A percentile compares a stretch with the other conserved stretches of the same genome.
Evolutionary conservation across 345 rosid species (phyloP).

Genomic region (Syzygium aromaticum): DNA sequence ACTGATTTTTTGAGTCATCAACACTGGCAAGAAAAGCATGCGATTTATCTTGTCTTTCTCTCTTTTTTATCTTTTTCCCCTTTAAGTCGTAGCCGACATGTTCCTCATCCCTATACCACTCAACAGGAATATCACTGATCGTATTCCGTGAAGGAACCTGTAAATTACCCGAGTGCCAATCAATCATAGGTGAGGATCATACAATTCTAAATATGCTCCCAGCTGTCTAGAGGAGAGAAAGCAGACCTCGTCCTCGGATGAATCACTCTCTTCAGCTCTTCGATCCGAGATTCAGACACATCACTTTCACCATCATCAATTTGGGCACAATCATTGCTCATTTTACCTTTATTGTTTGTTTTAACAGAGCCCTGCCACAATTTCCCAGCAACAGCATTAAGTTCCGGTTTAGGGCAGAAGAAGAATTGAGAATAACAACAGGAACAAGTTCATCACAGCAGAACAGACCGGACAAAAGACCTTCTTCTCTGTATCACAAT

Average conservation of each 20-base stretch:
- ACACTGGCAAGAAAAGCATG: slow-evolving; percentile 79
- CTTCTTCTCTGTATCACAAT: background rate
- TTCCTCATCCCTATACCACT: slow-evolving; percentile 83
- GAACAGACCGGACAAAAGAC: background rate
- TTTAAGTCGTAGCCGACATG: slow-evolving; percentile 81
- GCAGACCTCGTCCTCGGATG: slow-evolving; percentile 82
- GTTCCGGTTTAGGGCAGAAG: no score
- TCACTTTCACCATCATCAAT: slow-evolving; percentile 31
- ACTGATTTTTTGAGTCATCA: slow-evolving; percentile 84
- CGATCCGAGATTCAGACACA: slow-evolving; percentile 26
- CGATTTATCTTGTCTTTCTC: slow-evolving; percentile 68
- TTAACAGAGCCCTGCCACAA: slow-evolving; percentile 7
- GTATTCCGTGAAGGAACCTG: slow-evolving; percentile 90
- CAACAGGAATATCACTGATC: slow-evolving; percentile 81
- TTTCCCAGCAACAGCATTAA: background rate
- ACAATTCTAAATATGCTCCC: background rate
- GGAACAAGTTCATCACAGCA: background rate
- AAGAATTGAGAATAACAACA: background rate
- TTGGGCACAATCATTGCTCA: slow-evolving; percentile 8
- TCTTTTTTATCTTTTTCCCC: slow-evolving; percentile 74
- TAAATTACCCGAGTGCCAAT: background rate
- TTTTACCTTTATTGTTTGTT: slow-evolving; percentile 10
- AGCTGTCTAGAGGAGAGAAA: background rate
- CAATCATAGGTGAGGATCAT: background rate
- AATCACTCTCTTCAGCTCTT: slow-evolving; percentile 80